Evolutionary conservation across 2,329 filamentous ascomycete species (phyloP).

Genomic region (Stachybotrys elegans): DNA sequence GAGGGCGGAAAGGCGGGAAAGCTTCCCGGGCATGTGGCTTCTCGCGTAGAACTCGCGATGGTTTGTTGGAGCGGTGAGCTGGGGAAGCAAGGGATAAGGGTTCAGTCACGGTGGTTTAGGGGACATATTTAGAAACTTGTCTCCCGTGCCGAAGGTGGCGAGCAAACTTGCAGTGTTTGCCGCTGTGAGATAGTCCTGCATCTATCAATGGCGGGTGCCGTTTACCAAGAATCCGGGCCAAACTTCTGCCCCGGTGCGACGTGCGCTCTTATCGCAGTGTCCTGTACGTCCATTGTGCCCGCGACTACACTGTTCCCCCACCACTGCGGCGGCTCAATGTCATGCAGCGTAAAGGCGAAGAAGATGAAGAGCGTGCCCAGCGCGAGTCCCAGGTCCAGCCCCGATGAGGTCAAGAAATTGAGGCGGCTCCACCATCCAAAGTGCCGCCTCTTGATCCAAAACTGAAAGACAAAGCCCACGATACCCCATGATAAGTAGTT

Average conservation of each 20-base stretch:
- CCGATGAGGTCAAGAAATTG: constrained; percentile 68
- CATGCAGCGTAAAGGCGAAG: constrained; percentile 60
- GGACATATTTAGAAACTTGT: too few relatives aligned
- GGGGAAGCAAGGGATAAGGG: too few relatives aligned
- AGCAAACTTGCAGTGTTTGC: too few relatives aligned
- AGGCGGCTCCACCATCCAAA: constrained; percentile 69
- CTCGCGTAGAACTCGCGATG: too few relatives aligned
- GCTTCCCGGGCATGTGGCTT: too few relatives aligned
- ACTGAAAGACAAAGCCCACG: constrained; percentile 68
- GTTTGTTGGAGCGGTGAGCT: too few relatives aligned
- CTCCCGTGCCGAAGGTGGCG: too few relatives aligned
- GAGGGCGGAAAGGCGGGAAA: too few relatives aligned
- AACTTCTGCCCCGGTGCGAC: constrained; percentile 53
- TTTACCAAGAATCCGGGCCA: constrained; percentile 52
- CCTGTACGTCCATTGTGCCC: constrained; percentile 57
- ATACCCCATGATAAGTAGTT: constrained; percentile 72
- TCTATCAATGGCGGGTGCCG: too few relatives aligned
- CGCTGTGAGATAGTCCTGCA: too few relatives aligned
- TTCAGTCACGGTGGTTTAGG: too few relatives aligned
- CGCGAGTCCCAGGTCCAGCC: constrained; percentile 63
- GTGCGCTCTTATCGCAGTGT: constrained; percentile 51
- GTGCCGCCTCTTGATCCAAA: constrained; percentile 57
- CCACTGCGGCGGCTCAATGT: constrained; percentile 60
- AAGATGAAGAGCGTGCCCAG: constrained; percentile 65
- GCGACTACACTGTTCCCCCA: constrained; percentile 61